Base-by-base conservation (phyloP, 495 filamentous ascomycete genomes). In the Xylaria castorea region DNA sequence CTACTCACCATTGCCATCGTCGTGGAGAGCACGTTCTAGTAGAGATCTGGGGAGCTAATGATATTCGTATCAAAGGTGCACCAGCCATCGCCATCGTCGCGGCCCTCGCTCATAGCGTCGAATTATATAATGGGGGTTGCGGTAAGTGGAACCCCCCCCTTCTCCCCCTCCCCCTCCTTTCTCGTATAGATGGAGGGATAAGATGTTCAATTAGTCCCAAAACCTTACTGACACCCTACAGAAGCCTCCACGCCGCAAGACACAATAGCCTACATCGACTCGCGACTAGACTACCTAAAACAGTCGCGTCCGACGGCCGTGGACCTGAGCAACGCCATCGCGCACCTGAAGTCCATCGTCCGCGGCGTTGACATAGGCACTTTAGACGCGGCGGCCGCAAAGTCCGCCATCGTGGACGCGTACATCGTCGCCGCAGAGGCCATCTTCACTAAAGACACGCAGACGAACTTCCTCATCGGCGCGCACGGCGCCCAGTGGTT, bases 11-110 rank as follows among this genome's bases (percentile, higher is more conserved):
- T 50, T 11, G 9, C 38, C 38, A 40, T 11, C 38, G 9, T 9
- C 12, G 38, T 42, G 11, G 38, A 42, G 38, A 42, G 12, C 38
- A 42, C 0, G 38, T 51, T 51, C n/a, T 25, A 22, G n/a, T 6
- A 18, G 53, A n/a, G 20, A 57, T 3, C 1, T 18, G n/a, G 22
- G 71, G 42, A 27, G 57, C 58, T 70, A 27, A 70, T n/a, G 5
- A 20, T 51, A 20, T 38, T 38, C 34, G 32, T 60, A 72, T 51
- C 44, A 46, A 55, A 83, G 86, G 96, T 38, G 96, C 96, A 16
- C 96, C 96, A 25, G 96, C 97, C 51, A 99, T 99, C 77, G 96
- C 97, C 44, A 98, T 99, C 66, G 96, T 99, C 20, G 96, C 97
- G 32, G 94, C 93, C 8, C 89, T 99, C 46, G 91, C 92, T 7